These are phyloP conservation scores for Sporothrix mexicana DNA, from an alignment of 2,329 filamentous ascomycete genomes.

Conservation along the genomic window DNA sequence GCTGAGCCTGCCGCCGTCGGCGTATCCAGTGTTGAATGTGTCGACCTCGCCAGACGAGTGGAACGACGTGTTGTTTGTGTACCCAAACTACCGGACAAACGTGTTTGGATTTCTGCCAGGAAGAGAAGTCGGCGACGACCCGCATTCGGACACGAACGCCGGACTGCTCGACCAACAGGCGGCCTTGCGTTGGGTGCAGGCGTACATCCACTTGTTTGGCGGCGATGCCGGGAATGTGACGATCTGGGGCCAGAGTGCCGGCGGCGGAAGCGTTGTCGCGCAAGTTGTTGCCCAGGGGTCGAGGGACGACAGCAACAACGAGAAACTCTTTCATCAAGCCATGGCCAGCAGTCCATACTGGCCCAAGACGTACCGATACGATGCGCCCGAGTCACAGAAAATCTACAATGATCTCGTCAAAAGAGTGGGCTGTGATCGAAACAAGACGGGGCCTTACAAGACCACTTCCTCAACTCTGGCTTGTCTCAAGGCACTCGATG, in stretches of 20 bases:
- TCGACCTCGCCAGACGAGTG: slow-evolving; percentile 41
- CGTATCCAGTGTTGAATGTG: slow-evolving; percentile 64
- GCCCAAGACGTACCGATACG: slow-evolving; percentile 62
- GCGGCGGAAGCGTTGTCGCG: slow-evolving; percentile 59
- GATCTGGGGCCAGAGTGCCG: slow-evolving; percentile 62
- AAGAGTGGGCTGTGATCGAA: slow-evolving; percentile 55
- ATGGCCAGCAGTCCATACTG: slow-evolving; percentile 59
- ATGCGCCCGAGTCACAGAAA: slow-evolving; percentile 56
- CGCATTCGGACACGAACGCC: slow-evolving; percentile 56
- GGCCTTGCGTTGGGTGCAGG: slow-evolving; percentile 56
- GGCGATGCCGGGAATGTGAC: slow-evolving; percentile 54
- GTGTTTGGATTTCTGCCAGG: slow-evolving; percentile 63
- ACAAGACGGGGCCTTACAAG: neutral
- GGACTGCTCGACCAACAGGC: slow-evolving; percentile 57
- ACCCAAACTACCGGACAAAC: slow-evolving; percentile 62
- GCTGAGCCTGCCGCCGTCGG: slow-evolving; percentile 61
- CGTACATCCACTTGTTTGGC: slow-evolving; percentile 55
- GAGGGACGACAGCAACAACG: neutral
- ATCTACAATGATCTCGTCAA: slow-evolving; percentile 55
- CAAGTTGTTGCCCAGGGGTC: slow-evolving; percentile 51
- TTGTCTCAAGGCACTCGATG: slow-evolving; percentile 61
- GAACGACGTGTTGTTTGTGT: slow-evolving; percentile 56
- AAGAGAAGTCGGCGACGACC: slow-evolving; percentile 51
- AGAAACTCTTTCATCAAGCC: slow-evolving; percentile 40
- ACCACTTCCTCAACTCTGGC: slow-evolving; percentile 46